phyloP scores from a whole-genome alignment of 2,329 filamentous ascomycete genomes.

The Thermomyces lanuginosus region DNA sequence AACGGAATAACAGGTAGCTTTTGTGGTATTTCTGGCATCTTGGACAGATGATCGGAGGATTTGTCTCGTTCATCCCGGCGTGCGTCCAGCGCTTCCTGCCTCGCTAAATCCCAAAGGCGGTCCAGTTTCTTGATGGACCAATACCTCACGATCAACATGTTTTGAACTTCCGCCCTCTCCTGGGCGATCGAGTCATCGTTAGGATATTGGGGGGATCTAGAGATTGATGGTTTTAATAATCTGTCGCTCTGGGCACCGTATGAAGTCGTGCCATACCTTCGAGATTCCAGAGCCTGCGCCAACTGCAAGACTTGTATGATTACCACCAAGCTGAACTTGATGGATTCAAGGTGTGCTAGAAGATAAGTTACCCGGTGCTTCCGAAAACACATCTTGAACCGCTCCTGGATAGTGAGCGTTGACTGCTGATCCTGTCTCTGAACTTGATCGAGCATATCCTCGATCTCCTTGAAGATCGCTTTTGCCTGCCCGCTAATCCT shows the following conservation, averaged over 20 bases:
- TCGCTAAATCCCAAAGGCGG: constrained; percentile 20
- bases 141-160: constrained; percentile 29
- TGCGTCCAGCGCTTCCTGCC: constrained; percentile 17
- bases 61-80: constrained; percentile 9
- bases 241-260: too few relatives aligned
- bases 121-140: constrained; percentile 25
- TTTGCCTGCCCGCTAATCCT: constrained; percentile 26
- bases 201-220: constrained; percentile 6
- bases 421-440: constrained; percentile 13
- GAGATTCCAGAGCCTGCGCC: constrained; percentile 17
- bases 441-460: constrained; percentile 24
- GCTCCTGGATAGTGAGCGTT: constrained; percentile 17
- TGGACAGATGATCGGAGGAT: constrained; percentile 4
- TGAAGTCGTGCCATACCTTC: constrained; percentile 8
- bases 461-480: constrained; percentile 25
- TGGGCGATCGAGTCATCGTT: constrained; percentile 21
- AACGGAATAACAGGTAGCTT: constrained; percentile 17
- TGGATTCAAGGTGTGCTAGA: constrained; percentile 24
- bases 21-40: too few relatives aligned
- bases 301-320: constrained; percentile 25
- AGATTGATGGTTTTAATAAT: background rate
- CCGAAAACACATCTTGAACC: constrained; percentile 26
- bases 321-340: constrained; percentile 26
- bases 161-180: constrained; percentile 27
- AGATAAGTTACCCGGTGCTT: constrained; percentile 27